Evolutionary conservation across 2,329 filamentous ascomycete species (phyloP), one percentile per base, ranked within the genome.

Genomic region (Colletotrichum gloeosporioides): DNA sequence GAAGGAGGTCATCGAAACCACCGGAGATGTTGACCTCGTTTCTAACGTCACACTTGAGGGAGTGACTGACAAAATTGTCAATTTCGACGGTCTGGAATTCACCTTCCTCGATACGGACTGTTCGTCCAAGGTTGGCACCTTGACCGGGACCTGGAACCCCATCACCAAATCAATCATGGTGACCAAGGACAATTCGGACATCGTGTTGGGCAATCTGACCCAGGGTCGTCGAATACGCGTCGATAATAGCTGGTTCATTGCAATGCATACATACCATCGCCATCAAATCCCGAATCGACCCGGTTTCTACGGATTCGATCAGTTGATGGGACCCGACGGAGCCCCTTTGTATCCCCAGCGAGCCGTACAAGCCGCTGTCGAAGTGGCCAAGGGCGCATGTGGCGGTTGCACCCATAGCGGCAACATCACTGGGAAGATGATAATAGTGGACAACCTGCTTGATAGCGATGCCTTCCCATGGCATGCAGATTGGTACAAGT

Each of bases 401-500:
- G 69, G 71, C 0, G 74, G 61, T 13, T 49, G 32, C 2, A 31
- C 8, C 27, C 71, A 77, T 59, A 65, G 74, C 0, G 79, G 78
- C 3, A 70, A 78, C 18, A 77, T 79, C 32, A 78, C 65, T 4
- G 65, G 36, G 36, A 81, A 81, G 71, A 7, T 79, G 34, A 78
- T 80, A 13, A 73, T 78, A 31, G 71, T 80, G 61, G 75, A 79
- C 31, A 79, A 76, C 12, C 77, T 80, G 1, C 15, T 70, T 3
- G 79, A 80, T 57, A 69, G 59, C 22, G 79, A 80, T 9, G 80
- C 80, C 7, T 75, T 77, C 16, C 78, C 79, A 2, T 77, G 77
- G 77, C 79, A 81, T 49, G 79, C 80, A 3, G 77, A 79, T 39
- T 81, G 79, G 80, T 81, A 80, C 53, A 73, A 65, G 13, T 36